Conservation (phyloP, 441 rosid species). For the Populus trichocarpa region DNA sequence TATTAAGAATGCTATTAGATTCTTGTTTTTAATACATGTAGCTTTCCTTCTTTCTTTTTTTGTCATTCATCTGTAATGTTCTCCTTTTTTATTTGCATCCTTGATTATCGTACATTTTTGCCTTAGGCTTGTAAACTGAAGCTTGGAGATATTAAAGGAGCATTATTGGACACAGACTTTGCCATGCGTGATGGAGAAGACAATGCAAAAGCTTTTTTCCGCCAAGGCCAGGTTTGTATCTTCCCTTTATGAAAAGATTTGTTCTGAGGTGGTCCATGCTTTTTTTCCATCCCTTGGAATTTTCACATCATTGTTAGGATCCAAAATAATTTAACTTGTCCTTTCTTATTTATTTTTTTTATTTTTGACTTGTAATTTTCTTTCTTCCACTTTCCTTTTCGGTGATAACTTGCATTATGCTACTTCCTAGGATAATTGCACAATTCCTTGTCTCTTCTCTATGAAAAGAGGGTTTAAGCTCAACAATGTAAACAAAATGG, state of each 20-base stretch:
- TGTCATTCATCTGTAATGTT: neutral
- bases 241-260: neutral
- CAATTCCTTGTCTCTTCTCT: neutral
- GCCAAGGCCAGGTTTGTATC: slow-evolving; percentile 40
- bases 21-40: neutral
- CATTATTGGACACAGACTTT: slow-evolving; percentile 38
- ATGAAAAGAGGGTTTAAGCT: neutral
- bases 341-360: neutral
- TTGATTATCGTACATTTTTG: neutral
- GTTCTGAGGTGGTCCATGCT: neutral
- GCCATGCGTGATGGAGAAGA: slow-evolving; percentile 40
- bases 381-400: neutral
- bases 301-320: neutral
- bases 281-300: neutral
- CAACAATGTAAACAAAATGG: neutral
- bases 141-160: slow-evolving; percentile 37
- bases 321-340: neutral
- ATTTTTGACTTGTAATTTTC: neutral
- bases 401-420: neutral
- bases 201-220: slow-evolving; percentile 42
- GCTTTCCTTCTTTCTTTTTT: neutral
- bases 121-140: slow-evolving; percentile 35
- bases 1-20: neutral
- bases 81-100: neutral
- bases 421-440: neutral